A percentile compares a stretch with the other conserved stretches of the same genome.
phyloP scores from a whole-genome alignment of 2,329 filamentous ascomycete species.

The Colletotrichum aenigma region DNA sequence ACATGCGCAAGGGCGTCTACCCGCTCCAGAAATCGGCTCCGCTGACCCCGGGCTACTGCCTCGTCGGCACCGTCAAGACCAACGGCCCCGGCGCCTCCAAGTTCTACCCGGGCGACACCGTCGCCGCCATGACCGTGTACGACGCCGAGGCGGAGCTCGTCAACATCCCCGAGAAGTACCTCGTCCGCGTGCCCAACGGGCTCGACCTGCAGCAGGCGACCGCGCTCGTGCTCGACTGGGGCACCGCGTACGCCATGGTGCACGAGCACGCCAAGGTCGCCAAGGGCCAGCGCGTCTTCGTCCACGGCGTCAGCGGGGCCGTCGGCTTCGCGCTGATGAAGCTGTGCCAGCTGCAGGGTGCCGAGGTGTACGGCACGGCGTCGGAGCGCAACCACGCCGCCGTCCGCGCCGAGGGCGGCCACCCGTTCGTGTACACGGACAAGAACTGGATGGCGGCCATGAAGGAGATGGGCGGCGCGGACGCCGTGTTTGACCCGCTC shows the following conservation, averaged over 20 bases:
- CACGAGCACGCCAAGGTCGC: constrained; percentile 40
- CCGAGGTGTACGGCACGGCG: constrained; percentile 53
- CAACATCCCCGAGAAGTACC: constrained; percentile 51
- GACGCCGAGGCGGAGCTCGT: constrained; percentile 48
- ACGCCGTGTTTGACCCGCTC: constrained; percentile 53
- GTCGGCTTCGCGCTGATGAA: constrained; percentile 48
- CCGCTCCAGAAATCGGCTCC: constrained; percentile 48
- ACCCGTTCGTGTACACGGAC: constrained; percentile 50
- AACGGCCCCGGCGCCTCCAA: constrained; percentile 37
- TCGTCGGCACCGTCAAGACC: constrained; percentile 44
- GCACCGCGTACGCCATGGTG: constrained; percentile 42
- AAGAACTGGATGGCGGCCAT: constrained; percentile 53
- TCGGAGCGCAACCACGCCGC: constrained; percentile 47
- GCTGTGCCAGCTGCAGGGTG: constrained; percentile 46
- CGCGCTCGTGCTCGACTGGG: constrained; percentile 50
- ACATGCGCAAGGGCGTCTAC: constrained; percentile 54
- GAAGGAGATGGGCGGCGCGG: constrained; percentile 47
- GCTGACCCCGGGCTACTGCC: constrained; percentile 53
- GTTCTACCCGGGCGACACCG: constrained; percentile 37
- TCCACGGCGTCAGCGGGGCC: constrained; percentile 55
- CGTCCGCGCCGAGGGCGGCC: constrained; percentile 40
- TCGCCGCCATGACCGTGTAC: constrained; percentile 41
- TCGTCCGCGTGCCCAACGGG: constrained; percentile 43
- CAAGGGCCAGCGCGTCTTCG: constrained; percentile 50
- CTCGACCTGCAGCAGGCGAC: constrained; percentile 45